phyloP scores from a whole-genome alignment of 148 eudicot species.

The Nyssa sinensis region DNA sequence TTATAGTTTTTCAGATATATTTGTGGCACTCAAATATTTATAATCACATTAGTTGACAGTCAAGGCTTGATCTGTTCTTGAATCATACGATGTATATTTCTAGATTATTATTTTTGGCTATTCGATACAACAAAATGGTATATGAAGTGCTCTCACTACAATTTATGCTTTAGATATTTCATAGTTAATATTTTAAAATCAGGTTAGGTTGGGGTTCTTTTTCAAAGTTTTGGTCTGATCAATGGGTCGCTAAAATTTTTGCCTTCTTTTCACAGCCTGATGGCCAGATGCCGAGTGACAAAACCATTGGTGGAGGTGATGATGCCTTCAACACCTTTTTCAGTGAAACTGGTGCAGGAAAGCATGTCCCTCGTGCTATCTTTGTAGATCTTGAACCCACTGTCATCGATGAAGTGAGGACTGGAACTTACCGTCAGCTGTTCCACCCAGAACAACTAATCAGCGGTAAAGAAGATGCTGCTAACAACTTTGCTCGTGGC shows the following conservation, averaged over 20 bases:
- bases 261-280: constrained; percentile 27
- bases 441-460: constrained; percentile 39
- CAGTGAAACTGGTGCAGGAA: constrained; percentile 38
- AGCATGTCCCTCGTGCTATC: constrained; percentile 42
- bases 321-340: constrained; percentile 39
- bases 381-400: constrained; percentile 42
- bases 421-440: constrained; percentile 38
- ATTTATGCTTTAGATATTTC: background rate
- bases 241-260: background rate
- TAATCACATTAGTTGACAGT: background rate
- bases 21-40: background rate
- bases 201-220: background rate
- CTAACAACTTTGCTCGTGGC: constrained; percentile 41
- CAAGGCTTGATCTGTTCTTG: background rate
- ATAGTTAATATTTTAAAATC: background rate
- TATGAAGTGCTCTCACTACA: too few relatives aligned
- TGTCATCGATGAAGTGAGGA: constrained; percentile 42
- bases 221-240: background rate
- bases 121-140: too few relatives aligned
- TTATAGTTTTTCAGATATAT: background rate
- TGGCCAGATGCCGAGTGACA: constrained; percentile 43
- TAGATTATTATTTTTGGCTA: too few relatives aligned
- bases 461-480: constrained; percentile 40
- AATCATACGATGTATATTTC: too few relatives aligned
- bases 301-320: constrained; percentile 33